These are phyloP conservation scores for Coniferiporia weirii DNA, from an alignment of 1,284 basidiomycete genomes.

Conservation along the genomic window DNA sequence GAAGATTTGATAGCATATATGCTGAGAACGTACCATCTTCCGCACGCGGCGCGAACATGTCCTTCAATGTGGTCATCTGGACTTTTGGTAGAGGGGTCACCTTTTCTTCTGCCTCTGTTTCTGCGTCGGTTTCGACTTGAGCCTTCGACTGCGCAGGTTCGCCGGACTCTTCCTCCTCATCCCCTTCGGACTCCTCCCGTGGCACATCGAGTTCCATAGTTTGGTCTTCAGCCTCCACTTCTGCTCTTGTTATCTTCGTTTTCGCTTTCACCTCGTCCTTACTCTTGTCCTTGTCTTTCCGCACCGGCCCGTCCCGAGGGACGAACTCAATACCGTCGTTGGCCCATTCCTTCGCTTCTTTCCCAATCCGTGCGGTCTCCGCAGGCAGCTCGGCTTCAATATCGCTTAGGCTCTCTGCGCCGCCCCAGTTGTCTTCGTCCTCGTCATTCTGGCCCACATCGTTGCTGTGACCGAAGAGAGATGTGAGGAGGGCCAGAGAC, in stretches of 20 bases:
- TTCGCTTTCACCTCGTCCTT: constrained; percentile 6
- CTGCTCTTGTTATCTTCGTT: background rate
- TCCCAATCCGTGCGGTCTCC: background rate
- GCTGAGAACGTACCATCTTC: constrained; percentile 47
- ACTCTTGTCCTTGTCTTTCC: background rate
- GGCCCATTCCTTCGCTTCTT: background rate
- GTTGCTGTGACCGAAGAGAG: constrained; percentile 42
- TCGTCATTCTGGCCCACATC: constrained; percentile 2
- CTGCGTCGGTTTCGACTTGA: background rate
- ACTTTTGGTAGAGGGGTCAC: constrained; percentile 19
- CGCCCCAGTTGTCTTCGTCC: constrained; percentile 46
- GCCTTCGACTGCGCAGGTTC: constrained; percentile 10
- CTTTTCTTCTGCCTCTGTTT: constrained; percentile 14
- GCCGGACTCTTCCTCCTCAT: constrained; percentile 21
- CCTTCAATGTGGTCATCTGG: constrained; percentile 44
- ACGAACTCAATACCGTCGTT: constrained; percentile 12
- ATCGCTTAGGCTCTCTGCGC: constrained; percentile 45
- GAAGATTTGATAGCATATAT: constrained; percentile 15
- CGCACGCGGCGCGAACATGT: constrained; percentile 62
- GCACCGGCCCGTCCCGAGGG: background rate
- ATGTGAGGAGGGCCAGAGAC: constrained; percentile 44
- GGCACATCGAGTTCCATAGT: constrained; percentile 19
- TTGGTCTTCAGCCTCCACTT: background rate
- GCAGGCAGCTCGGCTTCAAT: constrained; percentile 37
- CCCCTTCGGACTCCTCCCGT: constrained; percentile 19